Evolutionary conservation across 345 rosid genomes (phyloP).

Genomic region (Corchorus capsularis): DNA sequence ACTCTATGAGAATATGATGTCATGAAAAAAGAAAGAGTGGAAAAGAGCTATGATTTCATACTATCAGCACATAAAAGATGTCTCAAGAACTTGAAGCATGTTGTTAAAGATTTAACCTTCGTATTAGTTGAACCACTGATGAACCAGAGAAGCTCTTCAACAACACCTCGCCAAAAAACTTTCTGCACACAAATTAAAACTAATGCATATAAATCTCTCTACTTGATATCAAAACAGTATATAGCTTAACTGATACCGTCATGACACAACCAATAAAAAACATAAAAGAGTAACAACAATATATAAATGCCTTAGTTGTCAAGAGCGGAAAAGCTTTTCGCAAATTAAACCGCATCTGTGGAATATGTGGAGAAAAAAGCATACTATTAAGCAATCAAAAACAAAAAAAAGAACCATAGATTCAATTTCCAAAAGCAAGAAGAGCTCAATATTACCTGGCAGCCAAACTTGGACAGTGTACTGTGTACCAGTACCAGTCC

Average conservation of each 20-base stretch:
- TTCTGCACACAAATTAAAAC: constrained; percentile 45
- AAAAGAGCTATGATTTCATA: background rate
- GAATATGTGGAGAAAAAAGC: constrained; percentile 1
- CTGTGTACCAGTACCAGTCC: constrained; percentile 96
- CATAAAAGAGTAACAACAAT: background rate
- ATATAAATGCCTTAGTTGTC: constrained; percentile 69
- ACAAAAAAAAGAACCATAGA: constrained; percentile 11
- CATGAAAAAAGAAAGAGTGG: background rate
- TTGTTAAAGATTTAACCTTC: constrained; percentile 49
- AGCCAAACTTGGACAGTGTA: constrained; percentile 82
- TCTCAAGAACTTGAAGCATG: background rate
- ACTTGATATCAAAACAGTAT: background rate
- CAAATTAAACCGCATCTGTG: constrained; percentile 80
- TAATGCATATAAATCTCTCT: background rate
- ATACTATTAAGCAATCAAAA: constrained; percentile 17
- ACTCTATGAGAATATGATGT: background rate
- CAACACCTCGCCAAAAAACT: constrained; percentile 98
- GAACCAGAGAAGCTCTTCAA: constrained; percentile 98
- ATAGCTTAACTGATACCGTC: background rate
- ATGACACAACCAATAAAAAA: background rate
- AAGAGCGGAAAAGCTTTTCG: constrained; percentile 85
- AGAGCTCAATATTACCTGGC: constrained; percentile 51
- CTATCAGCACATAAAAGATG: background rate
- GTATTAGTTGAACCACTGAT: constrained; percentile 95
- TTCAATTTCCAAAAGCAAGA: constrained; percentile 17